These are phyloP conservation scores for Paralagenidium karlingii DNA, from an alignment of 352 stramenopile genomes.

Conservation along the genomic window DNA sequence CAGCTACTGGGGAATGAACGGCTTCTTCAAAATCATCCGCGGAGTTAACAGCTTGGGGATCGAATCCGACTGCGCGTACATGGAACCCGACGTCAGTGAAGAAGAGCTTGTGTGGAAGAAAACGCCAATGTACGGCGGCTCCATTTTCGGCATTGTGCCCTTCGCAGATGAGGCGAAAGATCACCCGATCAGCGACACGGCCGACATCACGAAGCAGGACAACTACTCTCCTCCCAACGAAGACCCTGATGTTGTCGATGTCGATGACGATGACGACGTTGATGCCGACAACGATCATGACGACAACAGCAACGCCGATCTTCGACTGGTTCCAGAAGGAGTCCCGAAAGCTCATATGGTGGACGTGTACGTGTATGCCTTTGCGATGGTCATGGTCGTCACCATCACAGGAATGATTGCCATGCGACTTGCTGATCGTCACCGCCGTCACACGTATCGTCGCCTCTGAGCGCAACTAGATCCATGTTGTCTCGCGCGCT, in stretches of 20 bases:
- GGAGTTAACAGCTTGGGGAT: slow-evolving; percentile 56
- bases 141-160: slow-evolving; percentile 4
- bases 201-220: slow-evolving; percentile 2
- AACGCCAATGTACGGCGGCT: slow-evolving; percentile 6
- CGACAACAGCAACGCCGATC: not conserved
- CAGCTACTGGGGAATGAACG: slow-evolving; percentile 89
- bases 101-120: slow-evolving; percentile 7
- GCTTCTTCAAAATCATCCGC: slow-evolving; percentile 91
- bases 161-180: not conserved
- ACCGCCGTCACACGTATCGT: too few relatives aligned
- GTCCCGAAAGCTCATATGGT: too few relatives aligned
- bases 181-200: slow-evolving; percentile 1
- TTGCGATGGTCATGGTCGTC: too few relatives aligned
- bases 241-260: not conserved
- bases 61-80: slow-evolving; percentile 1
- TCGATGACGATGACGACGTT: not conserved
- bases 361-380: too few relatives aligned
- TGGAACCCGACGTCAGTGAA: slow-evolving; percentile 5
- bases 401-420: too few relatives aligned
- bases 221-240: too few relatives aligned
- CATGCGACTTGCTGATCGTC: too few relatives aligned
- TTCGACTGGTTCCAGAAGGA: not conserved
- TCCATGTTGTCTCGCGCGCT: too few relatives aligned
- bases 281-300: not conserved
- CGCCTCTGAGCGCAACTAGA: too few relatives aligned